phyloP scores from a whole-genome alignment of 2,329 filamentous ascomycete species.

The Metarhizium brunneum region DNA sequence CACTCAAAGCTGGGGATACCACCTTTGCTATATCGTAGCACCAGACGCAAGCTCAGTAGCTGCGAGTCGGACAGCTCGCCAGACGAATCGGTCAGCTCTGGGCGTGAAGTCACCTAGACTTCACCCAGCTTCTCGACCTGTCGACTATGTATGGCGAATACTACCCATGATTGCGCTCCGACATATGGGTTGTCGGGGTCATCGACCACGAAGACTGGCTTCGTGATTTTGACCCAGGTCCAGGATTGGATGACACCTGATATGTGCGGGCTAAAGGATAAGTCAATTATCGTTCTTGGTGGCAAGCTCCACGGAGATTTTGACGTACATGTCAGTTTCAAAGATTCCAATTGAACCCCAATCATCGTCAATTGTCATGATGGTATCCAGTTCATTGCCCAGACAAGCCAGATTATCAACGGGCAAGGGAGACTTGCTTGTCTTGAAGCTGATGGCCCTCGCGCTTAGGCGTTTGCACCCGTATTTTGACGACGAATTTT shows the following conservation, averaged over 20 bases:
- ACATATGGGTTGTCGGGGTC: background rate
- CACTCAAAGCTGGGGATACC: conserved; percentile 14
- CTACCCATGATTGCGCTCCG: background rate
- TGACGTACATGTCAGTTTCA: too few species aligned
- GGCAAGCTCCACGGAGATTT: too few species aligned
- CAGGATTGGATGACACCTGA: background rate
- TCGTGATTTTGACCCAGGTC: background rate
- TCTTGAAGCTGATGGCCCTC: too few species aligned
- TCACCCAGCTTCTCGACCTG: background rate
- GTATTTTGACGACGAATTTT: too few species aligned
- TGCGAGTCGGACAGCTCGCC: background rate
- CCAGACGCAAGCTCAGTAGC: conserved; percentile 9
- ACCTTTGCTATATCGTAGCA: conserved; percentile 11
- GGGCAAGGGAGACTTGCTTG: too few species aligned
- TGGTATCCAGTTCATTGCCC: too few species aligned
- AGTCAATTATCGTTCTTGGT: background rate
- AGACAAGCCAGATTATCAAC: too few species aligned
- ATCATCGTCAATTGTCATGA: too few species aligned
- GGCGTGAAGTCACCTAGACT: background rate
- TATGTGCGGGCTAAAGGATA: background rate
- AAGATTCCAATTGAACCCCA: too few species aligned
- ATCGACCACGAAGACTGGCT: background rate
- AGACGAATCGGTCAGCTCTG: background rate
- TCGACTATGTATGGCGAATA: background rate
- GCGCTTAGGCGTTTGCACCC: too few species aligned